Evolutionary conservation across 371 early-diverging fungal species (phyloP).

Genomic region (Apophysomyces sp.): DNA sequence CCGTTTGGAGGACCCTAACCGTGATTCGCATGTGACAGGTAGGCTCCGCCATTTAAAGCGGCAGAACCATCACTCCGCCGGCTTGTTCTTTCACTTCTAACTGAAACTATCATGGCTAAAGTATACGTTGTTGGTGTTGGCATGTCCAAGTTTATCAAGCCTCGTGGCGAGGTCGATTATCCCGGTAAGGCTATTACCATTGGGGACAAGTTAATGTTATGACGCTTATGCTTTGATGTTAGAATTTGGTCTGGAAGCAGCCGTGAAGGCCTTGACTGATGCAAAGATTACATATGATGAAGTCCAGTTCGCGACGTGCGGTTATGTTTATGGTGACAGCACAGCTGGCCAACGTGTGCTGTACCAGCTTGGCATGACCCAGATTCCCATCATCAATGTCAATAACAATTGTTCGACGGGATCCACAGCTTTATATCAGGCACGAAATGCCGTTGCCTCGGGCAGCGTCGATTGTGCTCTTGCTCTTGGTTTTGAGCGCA

Average conservation of each 20-base stretch:
- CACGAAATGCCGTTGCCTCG: conserved; percentile 63
- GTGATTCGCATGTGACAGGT: too few relatives aligned
- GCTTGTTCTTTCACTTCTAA: too few relatives aligned
- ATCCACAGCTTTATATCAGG: conserved; percentile 73
- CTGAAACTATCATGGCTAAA: conserved; percentile 17
- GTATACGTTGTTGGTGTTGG: conserved; percentile 62
- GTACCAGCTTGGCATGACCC: conserved; percentile 70
- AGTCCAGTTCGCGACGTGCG: conserved; percentile 64
- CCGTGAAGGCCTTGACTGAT: conserved; percentile 75
- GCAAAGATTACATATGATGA: conserved; percentile 64
- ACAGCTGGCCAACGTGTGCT: conserved; percentile 76
- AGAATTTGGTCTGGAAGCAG: conserved; percentile 76
- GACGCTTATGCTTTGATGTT: not conserved
- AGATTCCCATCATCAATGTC: conserved; percentile 66
- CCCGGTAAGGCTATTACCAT: conserved; percentile 39
- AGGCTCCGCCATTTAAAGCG: too few relatives aligned
- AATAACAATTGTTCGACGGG: conserved; percentile 86
- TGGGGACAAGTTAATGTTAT: not conserved
- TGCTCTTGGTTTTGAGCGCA: conserved; percentile 81
- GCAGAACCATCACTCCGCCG: too few relatives aligned
- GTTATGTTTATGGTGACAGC: conserved; percentile 69
- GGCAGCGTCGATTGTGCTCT: conserved; percentile 73
- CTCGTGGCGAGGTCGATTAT: conserved; percentile 59
- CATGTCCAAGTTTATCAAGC: conserved; percentile 68
- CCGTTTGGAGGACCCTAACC: too few relatives aligned